These are phyloP conservation scores for Carallia pectinifolia DNA, from an alignment of 345 rosid genomes.

Conservation along the genomic window DNA sequence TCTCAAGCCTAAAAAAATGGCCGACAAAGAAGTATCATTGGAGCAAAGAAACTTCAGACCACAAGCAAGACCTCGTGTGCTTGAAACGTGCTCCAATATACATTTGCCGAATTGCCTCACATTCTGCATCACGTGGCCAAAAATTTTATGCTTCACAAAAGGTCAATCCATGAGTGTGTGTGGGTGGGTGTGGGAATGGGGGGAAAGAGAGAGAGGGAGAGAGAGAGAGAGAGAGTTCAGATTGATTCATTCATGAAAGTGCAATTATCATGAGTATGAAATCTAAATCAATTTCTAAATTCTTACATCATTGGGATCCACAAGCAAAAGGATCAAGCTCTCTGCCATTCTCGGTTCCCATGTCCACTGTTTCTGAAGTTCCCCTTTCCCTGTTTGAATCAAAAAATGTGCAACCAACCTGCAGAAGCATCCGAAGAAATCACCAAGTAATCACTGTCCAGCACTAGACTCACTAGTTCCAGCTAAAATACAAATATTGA, in stretches of 20 bases:
- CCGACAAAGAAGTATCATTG: constrained; percentile 45
- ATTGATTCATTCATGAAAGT: constrained; percentile 1
- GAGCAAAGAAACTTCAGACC: constrained; percentile 93
- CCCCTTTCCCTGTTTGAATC: constrained; percentile 60
- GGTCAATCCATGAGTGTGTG: constrained; percentile 1
- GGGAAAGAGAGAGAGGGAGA: not conserved
- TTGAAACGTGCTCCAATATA: constrained; percentile 85
- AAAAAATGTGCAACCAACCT: constrained; percentile 79
- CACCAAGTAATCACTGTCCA: not conserved
- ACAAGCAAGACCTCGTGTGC: constrained; percentile 70
- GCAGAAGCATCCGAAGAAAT: constrained; percentile 27
- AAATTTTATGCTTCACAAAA: constrained; percentile 12
- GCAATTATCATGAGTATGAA: not conserved
- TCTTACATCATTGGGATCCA: constrained; percentile 92
- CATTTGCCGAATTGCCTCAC: constrained; percentile 83
- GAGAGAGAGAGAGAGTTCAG: constrained; percentile 4
- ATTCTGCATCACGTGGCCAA: constrained; percentile 51
- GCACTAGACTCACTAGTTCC: not conserved
- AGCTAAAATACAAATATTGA: not conserved
- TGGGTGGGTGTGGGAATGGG: not conserved
- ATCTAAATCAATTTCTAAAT: not conserved
- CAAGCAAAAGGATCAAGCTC: constrained; percentile 75
- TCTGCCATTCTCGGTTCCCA: constrained; percentile 93
- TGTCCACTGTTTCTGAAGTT: constrained; percentile 73
- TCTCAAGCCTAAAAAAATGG: constrained; percentile 64